phyloP scores from a whole-genome alignment of 352 stramenopile species.

The Globisporangium lucens region DNA sequence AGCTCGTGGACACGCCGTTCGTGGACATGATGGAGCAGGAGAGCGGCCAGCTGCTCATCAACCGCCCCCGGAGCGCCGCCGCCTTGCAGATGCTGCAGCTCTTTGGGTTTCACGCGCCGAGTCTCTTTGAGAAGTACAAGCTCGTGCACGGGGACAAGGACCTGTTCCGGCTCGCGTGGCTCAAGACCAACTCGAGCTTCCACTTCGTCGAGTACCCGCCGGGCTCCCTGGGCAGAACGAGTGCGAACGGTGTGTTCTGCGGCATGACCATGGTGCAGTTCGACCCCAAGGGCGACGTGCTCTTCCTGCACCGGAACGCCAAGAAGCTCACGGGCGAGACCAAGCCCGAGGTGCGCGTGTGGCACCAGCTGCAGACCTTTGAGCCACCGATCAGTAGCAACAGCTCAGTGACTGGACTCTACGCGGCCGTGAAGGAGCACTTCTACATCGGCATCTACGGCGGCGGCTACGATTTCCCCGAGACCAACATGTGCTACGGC shows the following conservation, averaged over 20 bases:
- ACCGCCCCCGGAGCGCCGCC: conserved; percentile 27
- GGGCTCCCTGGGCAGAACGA: conserved; percentile 28
- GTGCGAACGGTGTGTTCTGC: conserved; percentile 34
- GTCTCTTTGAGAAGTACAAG: conserved; percentile 33
- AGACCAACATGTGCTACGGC: conserved; percentile 44
- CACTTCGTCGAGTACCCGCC: conserved; percentile 46
- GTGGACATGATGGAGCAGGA: conserved; percentile 78
- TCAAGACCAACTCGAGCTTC: conserved; percentile 43
- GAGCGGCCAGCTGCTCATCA: conserved; percentile 55
- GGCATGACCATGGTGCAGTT: conserved; percentile 53
- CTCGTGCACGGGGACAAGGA: conserved; percentile 54
- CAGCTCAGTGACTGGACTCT: conserved; percentile 19
- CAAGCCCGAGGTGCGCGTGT: conserved; percentile 21
- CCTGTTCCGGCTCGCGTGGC: conserved; percentile 53
- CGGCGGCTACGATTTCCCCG: conserved; percentile 32
- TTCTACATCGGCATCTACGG: conserved; percentile 41
- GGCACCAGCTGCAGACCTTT: conserved; percentile 40
- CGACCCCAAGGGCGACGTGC: conserved; percentile 25
- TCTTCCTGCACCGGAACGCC: conserved; percentile 51
- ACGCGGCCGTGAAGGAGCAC: conserved; percentile 27
- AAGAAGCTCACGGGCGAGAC: conserved; percentile 35
- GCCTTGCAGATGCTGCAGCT: conserved; percentile 35
- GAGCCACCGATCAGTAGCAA: conserved; percentile 1
- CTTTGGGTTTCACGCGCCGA: conserved; percentile 49
- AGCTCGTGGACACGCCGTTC: conserved; percentile 36